Evolutionary conservation across 345 rosid species (phyloP), one percentile per base, ranked within the genome.

Genomic region (Nasturtium officinale): DNA sequence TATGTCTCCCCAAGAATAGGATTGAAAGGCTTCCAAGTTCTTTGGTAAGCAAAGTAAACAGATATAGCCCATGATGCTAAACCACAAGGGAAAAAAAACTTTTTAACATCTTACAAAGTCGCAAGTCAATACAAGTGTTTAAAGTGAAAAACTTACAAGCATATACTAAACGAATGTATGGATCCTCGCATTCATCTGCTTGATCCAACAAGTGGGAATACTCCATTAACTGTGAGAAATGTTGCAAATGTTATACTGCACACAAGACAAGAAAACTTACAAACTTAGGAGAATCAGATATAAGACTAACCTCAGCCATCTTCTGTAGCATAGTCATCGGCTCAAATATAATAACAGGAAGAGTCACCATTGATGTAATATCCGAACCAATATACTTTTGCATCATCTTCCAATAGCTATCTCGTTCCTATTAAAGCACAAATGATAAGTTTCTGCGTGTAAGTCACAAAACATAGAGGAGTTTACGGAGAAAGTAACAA

Each of bases 1-100:
- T 85, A 89, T 29, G 97, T 91, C 79, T 94, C 98, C 4, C 98
- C 97, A 67, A 94, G 98, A 84, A 94, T 94, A 57, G 97, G 98
- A 83, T 91, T 94, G 75, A 94, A 94, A 18, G 95, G 97, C 81
- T 94, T 91, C 98, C 98, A 91, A 3, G 97, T 86, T 56, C 98
- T 79, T 79, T 88, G 96, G 78, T 61, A 84, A 45, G 91, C 95
- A 81, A 72, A 85, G 77, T 94, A 94, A 51, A 94, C 91, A 77
- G 98, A 89, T 80, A 94, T 77, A 77, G 88, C 88, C 91, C 92
- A 91, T 54, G 96, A 87, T 58, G 92, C 97, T 94, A 85, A 70
- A 18, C 55, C 57, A 55, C 48, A 43, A 47, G 56, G 25, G 25
- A 61, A 33, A 25, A 13, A 25, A 58, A 20, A 23, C 32, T 30